Percentiles rank a stretch among this genome's conserved stretches.
Conservation (phyloP, 805 yeast genomes). For the Yarrowia sp. region DNA sequence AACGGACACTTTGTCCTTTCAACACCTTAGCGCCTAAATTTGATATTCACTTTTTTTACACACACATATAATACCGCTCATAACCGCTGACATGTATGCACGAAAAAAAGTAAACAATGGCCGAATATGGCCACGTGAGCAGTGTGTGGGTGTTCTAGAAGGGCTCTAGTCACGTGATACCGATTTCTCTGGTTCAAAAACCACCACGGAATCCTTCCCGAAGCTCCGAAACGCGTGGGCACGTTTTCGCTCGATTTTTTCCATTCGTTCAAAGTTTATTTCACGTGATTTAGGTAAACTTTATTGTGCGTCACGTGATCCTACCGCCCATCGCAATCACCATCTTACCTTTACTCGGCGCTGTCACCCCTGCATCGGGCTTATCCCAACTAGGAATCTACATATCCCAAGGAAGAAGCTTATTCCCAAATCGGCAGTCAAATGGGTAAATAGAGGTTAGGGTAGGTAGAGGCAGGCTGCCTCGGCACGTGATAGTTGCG, state of each 20-base stretch:
- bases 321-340: constrained; percentile 3
- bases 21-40: neutral
- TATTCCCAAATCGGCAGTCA: constrained; percentile 13
- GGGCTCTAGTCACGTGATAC: no score
- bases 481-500: constrained; percentile 9
- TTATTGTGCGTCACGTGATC: constrained; percentile 19
- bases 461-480: neutral
- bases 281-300: constrained; percentile 1
- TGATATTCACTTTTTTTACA: neutral
- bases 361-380: constrained; percentile 16
- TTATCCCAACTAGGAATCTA: constrained; percentile 2
- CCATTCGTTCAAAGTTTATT: constrained; percentile 1
- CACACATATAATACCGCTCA: constrained; percentile 21
- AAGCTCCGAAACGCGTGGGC: no score
- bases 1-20: no score
- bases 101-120: constrained; percentile 9
- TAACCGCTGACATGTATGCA: constrained; percentile 20
- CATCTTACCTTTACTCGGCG: constrained; percentile 21
- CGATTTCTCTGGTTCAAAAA: no score
- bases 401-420: constrained; percentile 9
- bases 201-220: no score
- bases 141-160: no score
- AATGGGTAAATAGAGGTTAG: constrained; percentile 20
- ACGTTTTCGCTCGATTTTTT: no score
- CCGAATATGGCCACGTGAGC: neutral